Evolutionary conservation across 2,329 filamentous ascomycete genomes (phyloP).

Genomic region (Pestalotiopsis sp.): DNA sequence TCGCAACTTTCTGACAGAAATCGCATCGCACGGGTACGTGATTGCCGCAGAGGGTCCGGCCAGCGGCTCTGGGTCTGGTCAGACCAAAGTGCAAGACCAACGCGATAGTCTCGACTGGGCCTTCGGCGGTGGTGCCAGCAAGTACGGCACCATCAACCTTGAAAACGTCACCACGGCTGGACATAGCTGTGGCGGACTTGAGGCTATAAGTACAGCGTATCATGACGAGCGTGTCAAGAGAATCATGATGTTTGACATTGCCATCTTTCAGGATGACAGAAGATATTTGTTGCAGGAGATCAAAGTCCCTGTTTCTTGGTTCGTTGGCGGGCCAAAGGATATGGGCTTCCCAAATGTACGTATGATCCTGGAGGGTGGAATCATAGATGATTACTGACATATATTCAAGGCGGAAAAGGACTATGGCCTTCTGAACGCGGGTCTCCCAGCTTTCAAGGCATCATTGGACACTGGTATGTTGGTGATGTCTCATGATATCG

Average conservation of each 20-base stretch:
- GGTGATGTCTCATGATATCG: background rate
- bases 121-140: conserved; percentile 18
- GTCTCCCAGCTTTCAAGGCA: conserved; percentile 24
- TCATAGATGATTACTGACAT: background rate
- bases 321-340: conserved; percentile 22
- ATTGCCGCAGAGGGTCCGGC: conserved; percentile 22
- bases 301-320: conserved; percentile 25
- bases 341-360: conserved; percentile 25
- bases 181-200: conserved; percentile 25
- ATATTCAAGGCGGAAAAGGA: conserved; percentile 21
- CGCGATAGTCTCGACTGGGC: conserved; percentile 22
- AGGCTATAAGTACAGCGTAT: conserved; percentile 21
- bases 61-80: conserved; percentile 17
- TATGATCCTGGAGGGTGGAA: background rate
- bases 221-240: conserved; percentile 23
- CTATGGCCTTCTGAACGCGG: conserved; percentile 20
- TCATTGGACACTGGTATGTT: conserved; percentile 18
- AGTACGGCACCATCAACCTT: conserved; percentile 24
- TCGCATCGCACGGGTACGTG: conserved; percentile 27
- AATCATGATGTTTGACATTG: conserved; percentile 23
- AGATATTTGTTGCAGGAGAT: conserved; percentile 25
- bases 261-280: conserved; percentile 26
- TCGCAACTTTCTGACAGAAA: conserved; percentile 24
- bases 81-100: conserved; percentile 20
- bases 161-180: conserved; percentile 27